phyloP scores from a whole-genome alignment of 176 grass and related monocot genomes.

The Oryza nivara region DNA sequence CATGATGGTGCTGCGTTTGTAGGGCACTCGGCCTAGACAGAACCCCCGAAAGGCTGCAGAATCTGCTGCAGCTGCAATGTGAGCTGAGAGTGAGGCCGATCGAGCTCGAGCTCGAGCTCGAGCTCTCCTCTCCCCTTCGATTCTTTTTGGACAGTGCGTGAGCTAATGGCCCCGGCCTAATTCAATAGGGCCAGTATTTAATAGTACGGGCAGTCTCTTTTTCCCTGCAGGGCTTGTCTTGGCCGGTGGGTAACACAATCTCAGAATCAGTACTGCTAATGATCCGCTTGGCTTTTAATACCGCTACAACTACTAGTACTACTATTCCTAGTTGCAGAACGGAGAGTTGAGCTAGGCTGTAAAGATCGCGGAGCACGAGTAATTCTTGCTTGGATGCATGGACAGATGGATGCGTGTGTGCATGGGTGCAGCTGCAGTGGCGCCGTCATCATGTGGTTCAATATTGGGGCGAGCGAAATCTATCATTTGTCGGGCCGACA shows the following conservation, averaged over 20 bases:
- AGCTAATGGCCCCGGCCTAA: constrained; percentile 49
- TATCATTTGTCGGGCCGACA: constrained; percentile 42
- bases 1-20: constrained; percentile 41
- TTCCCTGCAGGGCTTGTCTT: constrained; percentile 17
- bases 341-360: constrained; percentile 8
- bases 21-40: constrained; percentile 41
- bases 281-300: constrained; percentile 25
- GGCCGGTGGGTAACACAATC: constrained; percentile 48
- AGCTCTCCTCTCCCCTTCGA: background rate
- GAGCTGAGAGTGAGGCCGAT: background rate
- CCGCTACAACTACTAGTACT: background rate
- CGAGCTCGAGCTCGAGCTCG: background rate
- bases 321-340: background rate
- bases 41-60: constrained; percentile 50
- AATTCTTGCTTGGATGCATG: background rate
- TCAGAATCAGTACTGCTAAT: constrained; percentile 47
- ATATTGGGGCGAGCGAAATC: constrained; percentile 37
- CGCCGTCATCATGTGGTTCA: constrained; percentile 38
- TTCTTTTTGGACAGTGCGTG: constrained; percentile 71
- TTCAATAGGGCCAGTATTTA: constrained; percentile 31
- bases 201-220: background rate
- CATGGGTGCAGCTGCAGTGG: background rate
- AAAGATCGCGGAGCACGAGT: constrained; percentile 47
- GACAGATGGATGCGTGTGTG: background rate
- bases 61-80: constrained; percentile 4